Evolutionary conservation across 2,329 filamentous ascomycete genomes (phyloP).

Genomic region (Fusarium newnesense): DNA sequence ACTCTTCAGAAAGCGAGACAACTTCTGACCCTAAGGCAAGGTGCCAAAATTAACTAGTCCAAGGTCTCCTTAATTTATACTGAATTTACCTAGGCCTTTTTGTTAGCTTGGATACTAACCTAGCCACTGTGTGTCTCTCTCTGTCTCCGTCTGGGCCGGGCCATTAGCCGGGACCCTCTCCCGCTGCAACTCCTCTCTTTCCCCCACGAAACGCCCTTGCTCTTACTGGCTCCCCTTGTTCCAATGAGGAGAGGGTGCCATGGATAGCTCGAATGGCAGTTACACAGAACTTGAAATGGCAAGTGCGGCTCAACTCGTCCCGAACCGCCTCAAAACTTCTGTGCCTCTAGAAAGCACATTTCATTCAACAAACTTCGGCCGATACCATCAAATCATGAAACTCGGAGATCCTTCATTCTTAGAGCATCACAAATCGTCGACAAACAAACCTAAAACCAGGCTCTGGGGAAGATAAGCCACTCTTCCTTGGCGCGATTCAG

Average conservation of each 20-base stretch:
- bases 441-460: conserved; percentile 15
- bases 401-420: not conserved
- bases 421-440: not conserved
- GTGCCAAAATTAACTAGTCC: not conserved
- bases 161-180: not conserved
- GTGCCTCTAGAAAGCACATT: conserved; percentile 10
- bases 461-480: conserved; percentile 2
- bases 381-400: not conserved
- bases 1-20: not conserved
- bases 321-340: not conserved
- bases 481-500: conserved; percentile 2
- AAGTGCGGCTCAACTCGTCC: conserved; percentile 18
- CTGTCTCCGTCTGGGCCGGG: not conserved
- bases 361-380: not conserved
- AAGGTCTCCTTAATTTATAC: not conserved
- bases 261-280: not conserved
- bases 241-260: conserved; percentile 1
- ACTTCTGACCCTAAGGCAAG: not conserved
- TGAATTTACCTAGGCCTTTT: not conserved
- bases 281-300: not conserved
- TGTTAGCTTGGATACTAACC: not conserved
- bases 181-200: not conserved
- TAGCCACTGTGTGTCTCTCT: not conserved
- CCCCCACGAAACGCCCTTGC: not conserved
- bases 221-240: not conserved